A percentile compares a stretch with the other conserved stretches of the same genome.
phyloP scores from a whole-genome alignment of 352 stramenopile genomes.

The Pythium coloratum region DNA sequence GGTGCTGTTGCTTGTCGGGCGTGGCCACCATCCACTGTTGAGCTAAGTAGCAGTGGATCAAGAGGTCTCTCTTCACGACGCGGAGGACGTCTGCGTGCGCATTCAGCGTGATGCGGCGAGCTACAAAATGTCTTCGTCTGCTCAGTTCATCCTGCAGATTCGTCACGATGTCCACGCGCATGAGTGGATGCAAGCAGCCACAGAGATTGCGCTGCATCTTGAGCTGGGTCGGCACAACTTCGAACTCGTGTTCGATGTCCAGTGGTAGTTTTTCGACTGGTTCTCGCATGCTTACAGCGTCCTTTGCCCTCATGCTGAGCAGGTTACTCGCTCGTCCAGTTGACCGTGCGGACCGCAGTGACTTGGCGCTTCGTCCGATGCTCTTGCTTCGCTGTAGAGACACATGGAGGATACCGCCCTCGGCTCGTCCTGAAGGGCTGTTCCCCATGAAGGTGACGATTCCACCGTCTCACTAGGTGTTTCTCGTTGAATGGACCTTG shows the following conservation, averaged over 20 bases:
- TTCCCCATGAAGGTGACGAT: conserved; percentile 12
- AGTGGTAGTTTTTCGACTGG: conserved; percentile 8
- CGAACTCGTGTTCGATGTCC: conserved; percentile 14
- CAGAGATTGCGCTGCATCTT: conserved; percentile 31
- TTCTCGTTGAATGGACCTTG: no score
- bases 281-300: neutral
- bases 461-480: no score
- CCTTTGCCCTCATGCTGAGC: conserved; percentile 5
- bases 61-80: conserved; percentile 6
- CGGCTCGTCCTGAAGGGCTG: neutral
- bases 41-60: conserved; percentile 24
- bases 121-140: conserved; percentile 5
- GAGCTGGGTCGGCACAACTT: conserved; percentile 19
- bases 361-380: conserved; percentile 8
- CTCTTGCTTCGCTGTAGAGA: conserved; percentile 9
- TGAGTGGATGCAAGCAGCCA: conserved; percentile 14
- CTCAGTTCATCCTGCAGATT: neutral
- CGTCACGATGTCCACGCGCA: conserved; percentile 24
- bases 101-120: conserved; percentile 17
- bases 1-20: conserved; percentile 13
- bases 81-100: neutral
- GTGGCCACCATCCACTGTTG: conserved; percentile 12
- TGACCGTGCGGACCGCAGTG: conserved; percentile 5
- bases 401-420: conserved; percentile 8
- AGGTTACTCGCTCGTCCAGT: conserved; percentile 7